Conservation (phyloP, 2,329 filamentous ascomycete species). For the Fusarium musae region DNA sequence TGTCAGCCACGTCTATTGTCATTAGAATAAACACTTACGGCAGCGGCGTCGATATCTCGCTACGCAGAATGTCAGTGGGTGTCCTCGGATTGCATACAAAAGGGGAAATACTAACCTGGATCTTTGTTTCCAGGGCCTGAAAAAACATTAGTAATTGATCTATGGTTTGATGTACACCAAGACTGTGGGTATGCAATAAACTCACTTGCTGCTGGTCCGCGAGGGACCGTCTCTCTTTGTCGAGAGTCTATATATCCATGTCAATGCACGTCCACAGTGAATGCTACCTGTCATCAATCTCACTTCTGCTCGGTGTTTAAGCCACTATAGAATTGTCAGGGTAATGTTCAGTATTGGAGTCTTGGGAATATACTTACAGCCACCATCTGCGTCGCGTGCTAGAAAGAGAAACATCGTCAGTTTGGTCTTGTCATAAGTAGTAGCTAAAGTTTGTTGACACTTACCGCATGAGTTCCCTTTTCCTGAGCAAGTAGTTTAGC, state of each 20-base stretch:
- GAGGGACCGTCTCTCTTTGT: not conserved
- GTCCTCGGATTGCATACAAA: not conserved
- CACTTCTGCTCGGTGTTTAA: too few species aligned
- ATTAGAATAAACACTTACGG: not conserved
- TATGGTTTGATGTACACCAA: not conserved
- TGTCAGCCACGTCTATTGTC: not conserved
- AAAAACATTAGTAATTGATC: not conserved
- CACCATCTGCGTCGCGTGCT: too few species aligned
- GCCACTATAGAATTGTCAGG: too few species aligned
- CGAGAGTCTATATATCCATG: too few species aligned
- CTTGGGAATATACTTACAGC: too few species aligned
- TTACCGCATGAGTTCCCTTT: fast-evolving
- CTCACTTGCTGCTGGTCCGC: fast-evolving
- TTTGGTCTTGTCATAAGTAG: too few species aligned
- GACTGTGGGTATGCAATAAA: not conserved
- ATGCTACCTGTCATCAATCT: too few species aligned
- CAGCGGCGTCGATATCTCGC: fast-evolving
- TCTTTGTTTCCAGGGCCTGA: fast-evolving
- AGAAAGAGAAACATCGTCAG: too few species aligned
- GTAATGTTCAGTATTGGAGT: too few species aligned
- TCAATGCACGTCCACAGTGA: too few species aligned
- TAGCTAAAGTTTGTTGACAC: not conserved
- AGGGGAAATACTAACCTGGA: not conserved
- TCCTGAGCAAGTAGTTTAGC: not conserved
- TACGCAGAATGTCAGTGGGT: not conserved